Conservation (phyloP, 225 moss, liverwort and hornwort genomes). For the Ulota crispa region DNA sequence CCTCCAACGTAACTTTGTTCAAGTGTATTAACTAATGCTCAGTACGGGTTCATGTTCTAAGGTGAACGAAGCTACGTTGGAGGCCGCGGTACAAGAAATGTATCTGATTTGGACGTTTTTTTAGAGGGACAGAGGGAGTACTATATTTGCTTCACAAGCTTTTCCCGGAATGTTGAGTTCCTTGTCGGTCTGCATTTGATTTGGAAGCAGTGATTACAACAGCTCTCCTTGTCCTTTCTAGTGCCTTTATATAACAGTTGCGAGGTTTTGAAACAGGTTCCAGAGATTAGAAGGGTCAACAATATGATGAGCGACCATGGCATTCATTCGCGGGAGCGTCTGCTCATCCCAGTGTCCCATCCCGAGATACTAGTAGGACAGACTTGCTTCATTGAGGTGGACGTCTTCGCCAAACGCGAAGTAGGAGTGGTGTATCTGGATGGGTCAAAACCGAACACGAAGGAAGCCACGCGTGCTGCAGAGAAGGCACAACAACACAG, state of each 20-base stretch:
- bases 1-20: no score
- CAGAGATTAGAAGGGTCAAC: conserved; percentile 66
- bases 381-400: conserved; percentile 63
- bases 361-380: conserved; percentile 57
- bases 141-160: background rate
- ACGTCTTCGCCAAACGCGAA: conserved; percentile 61
- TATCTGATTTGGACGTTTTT: no score
- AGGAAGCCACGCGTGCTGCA: conserved; percentile 36
- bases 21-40: no score
- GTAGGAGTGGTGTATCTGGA: conserved; percentile 61
- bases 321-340: conserved; percentile 60
- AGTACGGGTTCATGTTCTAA: no score
- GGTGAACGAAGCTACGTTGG: no score
- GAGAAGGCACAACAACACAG: conserved; percentile 48
- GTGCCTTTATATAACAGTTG: background rate
- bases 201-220: background rate
- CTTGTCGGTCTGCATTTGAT: background rate
- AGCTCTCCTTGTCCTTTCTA: background rate
- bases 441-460: conserved; percentile 39
- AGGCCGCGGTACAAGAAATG: no score
- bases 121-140: no score
- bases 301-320: conserved; percentile 79
- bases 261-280: conserved; percentile 46
- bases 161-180: background rate
- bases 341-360: conserved; percentile 51